A percentile compares a stretch with the other conserved stretches of the same genome.
These are phyloP conservation scores for Alternaria novae-zelandiae DNA, from an alignment of 2,329 filamentous ascomycete species.

Conservation along the genomic window DNA sequence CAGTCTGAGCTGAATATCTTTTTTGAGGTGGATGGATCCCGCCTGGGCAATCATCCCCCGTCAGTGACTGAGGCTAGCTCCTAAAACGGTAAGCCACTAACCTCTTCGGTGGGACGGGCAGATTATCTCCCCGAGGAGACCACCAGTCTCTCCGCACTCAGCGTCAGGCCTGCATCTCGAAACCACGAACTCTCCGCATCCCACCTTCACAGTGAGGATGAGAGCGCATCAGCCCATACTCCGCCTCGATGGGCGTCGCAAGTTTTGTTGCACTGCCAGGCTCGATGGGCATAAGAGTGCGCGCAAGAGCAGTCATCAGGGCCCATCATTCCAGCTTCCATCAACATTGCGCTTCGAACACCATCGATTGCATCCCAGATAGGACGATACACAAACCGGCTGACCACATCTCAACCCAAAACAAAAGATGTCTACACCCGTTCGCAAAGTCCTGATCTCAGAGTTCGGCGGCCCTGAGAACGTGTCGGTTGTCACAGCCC, in stretches of 20 bases:
- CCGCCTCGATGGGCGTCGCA: neutral
- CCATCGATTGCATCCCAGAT: neutral
- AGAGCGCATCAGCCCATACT: neutral
- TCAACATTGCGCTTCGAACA: neutral
- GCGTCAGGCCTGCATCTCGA: neutral
- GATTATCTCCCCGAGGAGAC: neutral
- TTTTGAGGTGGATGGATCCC: neutral
- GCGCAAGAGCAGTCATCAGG: neutral
- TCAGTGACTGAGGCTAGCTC: neutral
- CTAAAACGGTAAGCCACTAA: neutral
- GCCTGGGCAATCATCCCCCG: neutral
- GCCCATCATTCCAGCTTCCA: neutral
- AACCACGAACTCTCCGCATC: neutral
- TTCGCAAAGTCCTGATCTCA: constrained; percentile 57
- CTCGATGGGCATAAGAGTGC: neutral
- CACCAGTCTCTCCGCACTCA: neutral
- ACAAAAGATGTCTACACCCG: constrained; percentile 29
- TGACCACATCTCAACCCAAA: neutral
- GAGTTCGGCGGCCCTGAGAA: constrained; percentile 52
- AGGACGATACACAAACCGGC: neutral
- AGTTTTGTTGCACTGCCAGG: neutral
- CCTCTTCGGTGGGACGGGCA: neutral
- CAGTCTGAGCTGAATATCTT: neutral
- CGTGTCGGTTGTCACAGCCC: constrained; percentile 44
- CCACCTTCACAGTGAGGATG: neutral